phyloP scores from a whole-genome alignment of 192 early-diverging fungal species.

The Geranomyces variabilis region DNA sequence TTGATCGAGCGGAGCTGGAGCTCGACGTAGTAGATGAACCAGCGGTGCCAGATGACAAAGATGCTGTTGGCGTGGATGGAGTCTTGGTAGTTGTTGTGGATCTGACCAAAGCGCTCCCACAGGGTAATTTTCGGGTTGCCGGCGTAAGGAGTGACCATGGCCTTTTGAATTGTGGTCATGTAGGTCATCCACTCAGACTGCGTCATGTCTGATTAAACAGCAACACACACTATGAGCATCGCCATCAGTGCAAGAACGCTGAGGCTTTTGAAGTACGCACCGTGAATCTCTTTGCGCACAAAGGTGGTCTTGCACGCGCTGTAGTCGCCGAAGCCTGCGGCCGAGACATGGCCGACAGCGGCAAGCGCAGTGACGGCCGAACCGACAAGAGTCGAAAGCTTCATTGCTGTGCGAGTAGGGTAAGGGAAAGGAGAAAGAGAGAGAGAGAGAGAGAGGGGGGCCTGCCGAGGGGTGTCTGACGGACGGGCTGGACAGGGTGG shows the following conservation, averaged over 20 bases:
- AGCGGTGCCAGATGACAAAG: constrained; percentile 31
- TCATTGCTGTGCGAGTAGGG: neutral
- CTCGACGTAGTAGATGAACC: constrained; percentile 24
- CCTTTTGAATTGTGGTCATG: constrained; percentile 26
- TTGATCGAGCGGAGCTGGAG: constrained; percentile 15
- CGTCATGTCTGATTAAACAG: constrained; percentile 12
- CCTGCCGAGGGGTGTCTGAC: neutral
- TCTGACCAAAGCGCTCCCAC: constrained; percentile 15
- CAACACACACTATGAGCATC: neutral
- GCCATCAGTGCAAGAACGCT: neutral
- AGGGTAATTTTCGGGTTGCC: neutral
- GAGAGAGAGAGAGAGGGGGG: neutral
- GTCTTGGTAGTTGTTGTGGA: constrained; percentile 8
- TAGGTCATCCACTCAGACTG: constrained; percentile 15
- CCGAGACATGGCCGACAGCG: neutral
- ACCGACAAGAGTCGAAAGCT: neutral
- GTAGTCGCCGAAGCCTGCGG: constrained; percentile 5
- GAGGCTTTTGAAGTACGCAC: neutral
- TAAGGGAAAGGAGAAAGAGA: neutral
- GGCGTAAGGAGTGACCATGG: constrained; percentile 14
- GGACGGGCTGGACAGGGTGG: no score
- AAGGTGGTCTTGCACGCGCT: constrained; percentile 1
- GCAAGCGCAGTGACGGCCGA: constrained; percentile 1
- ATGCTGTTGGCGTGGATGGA: constrained; percentile 27
- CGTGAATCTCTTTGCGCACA: constrained; percentile 24